A percentile compares a stretch with the other conserved stretches of the same genome.
These are phyloP conservation scores for Dactylella cylindrospora DNA, from an alignment of 2,329 filamentous ascomycete species.

Conservation along the genomic window DNA sequence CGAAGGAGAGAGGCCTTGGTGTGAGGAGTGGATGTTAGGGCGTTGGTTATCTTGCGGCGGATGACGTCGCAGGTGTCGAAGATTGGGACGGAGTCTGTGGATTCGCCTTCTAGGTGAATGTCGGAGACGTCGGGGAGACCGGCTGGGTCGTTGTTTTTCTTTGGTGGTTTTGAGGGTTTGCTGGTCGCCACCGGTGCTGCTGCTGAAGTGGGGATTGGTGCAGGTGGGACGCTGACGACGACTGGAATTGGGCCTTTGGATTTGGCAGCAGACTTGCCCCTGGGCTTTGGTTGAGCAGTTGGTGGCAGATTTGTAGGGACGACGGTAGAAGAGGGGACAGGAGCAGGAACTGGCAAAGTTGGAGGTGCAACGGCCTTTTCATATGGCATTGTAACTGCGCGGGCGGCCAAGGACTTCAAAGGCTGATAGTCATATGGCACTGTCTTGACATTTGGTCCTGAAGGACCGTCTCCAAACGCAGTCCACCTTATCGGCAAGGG, in stretches of 20 bases:
- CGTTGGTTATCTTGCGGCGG: conserved; percentile 60
- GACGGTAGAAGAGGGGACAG: background rate
- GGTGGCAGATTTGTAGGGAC: background rate
- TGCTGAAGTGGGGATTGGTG: background rate
- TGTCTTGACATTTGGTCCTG: no score
- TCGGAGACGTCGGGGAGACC: conserved; percentile 53
- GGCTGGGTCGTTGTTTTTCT: conserved; percentile 46
- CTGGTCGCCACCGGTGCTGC: no score
- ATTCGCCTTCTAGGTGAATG: conserved; percentile 57
- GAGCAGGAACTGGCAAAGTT: background rate
- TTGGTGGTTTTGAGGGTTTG: background rate
- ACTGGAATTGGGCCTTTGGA: background rate
- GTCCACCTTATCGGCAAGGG: conserved; percentile 29
- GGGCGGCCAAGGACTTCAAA: no score
- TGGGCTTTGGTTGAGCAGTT: background rate
- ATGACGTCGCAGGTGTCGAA: conserved; percentile 63
- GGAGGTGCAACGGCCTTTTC: background rate
- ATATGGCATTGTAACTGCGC: no score
- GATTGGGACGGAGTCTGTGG: conserved; percentile 55
- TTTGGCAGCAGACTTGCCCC: conserved; percentile 8
- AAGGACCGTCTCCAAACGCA: conserved; percentile 21
- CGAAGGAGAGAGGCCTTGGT: conserved; percentile 60
- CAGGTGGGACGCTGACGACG: background rate
- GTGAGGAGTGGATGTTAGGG: conserved; percentile 56
- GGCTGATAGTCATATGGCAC: no score